These are phyloP conservation scores for Cystobasidium slooffiae DNA, from an alignment of 1,284 basidiomycete species.

Conservation along the genomic window DNA sequence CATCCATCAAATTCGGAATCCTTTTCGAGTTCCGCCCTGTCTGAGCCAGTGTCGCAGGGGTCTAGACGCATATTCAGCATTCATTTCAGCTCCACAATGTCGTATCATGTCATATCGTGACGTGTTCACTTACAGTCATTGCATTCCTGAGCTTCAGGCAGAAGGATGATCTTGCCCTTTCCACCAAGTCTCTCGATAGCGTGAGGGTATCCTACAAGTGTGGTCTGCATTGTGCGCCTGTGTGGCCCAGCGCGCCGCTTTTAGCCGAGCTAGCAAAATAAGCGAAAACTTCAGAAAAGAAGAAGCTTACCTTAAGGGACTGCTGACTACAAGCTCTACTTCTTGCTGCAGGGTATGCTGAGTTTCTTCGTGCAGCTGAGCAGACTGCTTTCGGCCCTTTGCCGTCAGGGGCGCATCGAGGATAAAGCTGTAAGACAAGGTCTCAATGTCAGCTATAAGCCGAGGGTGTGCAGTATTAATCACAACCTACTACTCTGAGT, in stretches of 20 bases:
- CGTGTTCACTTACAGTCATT: slow-evolving; percentile 44
- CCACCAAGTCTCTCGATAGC: slow-evolving; percentile 54
- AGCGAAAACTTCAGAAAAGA: background rate
- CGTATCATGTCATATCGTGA: too few relatives aligned
- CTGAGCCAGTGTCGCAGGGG: slow-evolving; percentile 56
- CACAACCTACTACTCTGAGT: slow-evolving; percentile 11
- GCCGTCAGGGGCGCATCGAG: slow-evolving; percentile 56
- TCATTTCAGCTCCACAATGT: too few relatives aligned
- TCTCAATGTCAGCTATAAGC: background rate
- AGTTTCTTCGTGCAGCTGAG: slow-evolving; percentile 53
- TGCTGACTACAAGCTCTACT: slow-evolving; percentile 56
- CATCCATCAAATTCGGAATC: slow-evolving; percentile 51
- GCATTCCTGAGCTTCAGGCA: slow-evolving; percentile 56
- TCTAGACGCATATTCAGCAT: slow-evolving; percentile 19
- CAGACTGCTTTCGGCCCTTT: slow-evolving; percentile 55
- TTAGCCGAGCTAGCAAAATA: background rate
- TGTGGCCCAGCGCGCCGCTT: slow-evolving; percentile 43
- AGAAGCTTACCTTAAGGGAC: slow-evolving; percentile 50
- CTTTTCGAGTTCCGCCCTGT: slow-evolving; percentile 52
- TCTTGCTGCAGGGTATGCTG: slow-evolving; percentile 53
- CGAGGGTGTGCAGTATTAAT: too few relatives aligned
- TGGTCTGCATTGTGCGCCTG: slow-evolving; percentile 57
- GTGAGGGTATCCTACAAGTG: slow-evolving; percentile 55
- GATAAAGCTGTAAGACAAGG: slow-evolving; percentile 49
- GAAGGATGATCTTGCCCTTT: slow-evolving; percentile 52